Percentiles rank a stretch among this genome's conserved stretches.
Conservation (phyloP, 73 alveolate species). For the Tetrahymena malaccensis region DNA sequence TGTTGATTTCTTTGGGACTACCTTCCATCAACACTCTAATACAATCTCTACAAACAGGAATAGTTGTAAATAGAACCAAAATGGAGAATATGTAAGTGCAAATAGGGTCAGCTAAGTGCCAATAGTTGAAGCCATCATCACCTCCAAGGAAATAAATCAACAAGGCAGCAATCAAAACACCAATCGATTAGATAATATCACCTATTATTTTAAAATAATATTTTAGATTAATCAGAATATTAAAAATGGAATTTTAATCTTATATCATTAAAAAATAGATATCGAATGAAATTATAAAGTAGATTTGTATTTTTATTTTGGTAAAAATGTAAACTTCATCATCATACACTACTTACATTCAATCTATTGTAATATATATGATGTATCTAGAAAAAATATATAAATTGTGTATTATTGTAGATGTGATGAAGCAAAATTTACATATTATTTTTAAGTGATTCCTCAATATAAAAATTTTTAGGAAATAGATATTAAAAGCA, state of each 20-base stretch:
- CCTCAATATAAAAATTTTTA: not conserved
- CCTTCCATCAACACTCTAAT: conserved; percentile 81
- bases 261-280: too few relatives aligned
- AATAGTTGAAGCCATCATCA: conserved; percentile 1
- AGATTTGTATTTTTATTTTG: not conserved
- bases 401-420: not conserved
- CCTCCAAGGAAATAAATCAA: conserved; percentile 59
- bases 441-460: not conserved
- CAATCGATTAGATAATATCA: conserved; percentile 77
- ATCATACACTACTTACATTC: not conserved
- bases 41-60: conserved; percentile 73
- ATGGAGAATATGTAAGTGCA: conserved; percentile 82
- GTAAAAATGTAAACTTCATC: not conserved
- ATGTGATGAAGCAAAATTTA: too few relatives aligned
- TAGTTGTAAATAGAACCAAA: conserved; percentile 77
- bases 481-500: not conserved
- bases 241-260: too few relatives aligned
- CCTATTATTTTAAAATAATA: conserved; percentile 28
- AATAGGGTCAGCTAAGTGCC: conserved; percentile 69
- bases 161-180: conserved; percentile 81
- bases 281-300: not conserved
- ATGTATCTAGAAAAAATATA: too few relatives aligned
- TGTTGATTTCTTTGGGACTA: conserved; percentile 42
- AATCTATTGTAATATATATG: too few relatives aligned
- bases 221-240: not conserved